Percentiles rank a stretch among this genome's conserved stretches.
These are phyloP conservation scores for Cyphellophora attinorum DNA, from an alignment of 2,329 filamentous ascomycete species.

Conservation along the genomic window DNA sequence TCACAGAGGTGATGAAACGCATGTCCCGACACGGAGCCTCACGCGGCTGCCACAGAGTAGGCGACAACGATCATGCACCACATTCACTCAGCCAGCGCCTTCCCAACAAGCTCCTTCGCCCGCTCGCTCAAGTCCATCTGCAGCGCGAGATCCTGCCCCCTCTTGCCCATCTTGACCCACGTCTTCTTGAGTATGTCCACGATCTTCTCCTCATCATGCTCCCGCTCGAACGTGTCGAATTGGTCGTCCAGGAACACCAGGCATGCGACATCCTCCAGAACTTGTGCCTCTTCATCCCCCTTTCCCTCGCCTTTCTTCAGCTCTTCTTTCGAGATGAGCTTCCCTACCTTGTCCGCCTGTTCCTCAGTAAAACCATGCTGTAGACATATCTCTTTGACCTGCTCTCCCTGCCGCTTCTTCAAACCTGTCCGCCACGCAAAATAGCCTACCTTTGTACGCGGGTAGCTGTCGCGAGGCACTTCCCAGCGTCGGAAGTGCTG, in stretches of 20 bases:
- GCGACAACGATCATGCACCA: no score
- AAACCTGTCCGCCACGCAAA: conserved; percentile 68
- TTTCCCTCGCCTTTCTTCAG: conserved; percentile 42
- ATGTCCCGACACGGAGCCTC: no score
- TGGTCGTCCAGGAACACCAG: conserved; percentile 82
- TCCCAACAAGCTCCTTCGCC: conserved; percentile 52
- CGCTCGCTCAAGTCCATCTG: conserved; percentile 55
- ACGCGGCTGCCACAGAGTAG: no score
- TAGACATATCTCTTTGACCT: conserved; percentile 45
- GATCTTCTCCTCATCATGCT: conserved; percentile 57
- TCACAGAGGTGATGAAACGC: no score
- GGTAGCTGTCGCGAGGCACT: conserved; percentile 62
- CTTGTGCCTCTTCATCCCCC: conserved; percentile 56
- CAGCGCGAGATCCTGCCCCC: conserved; percentile 39
- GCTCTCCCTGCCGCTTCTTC: conserved; percentile 60
- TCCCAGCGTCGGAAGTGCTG: conserved; percentile 85
- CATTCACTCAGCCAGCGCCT: conserved; percentile 51
- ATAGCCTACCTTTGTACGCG: conserved; percentile 67
- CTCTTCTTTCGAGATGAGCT: conserved; percentile 71
- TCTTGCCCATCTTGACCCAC: conserved; percentile 14
- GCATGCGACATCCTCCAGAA: conserved; percentile 76
- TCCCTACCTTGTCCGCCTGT: conserved; percentile 53
- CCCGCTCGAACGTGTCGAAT: conserved; percentile 67
- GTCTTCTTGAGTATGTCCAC: conserved; percentile 18
- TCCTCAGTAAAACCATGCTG: conserved; percentile 40